phyloP scores from a whole-genome alignment of 805 yeast species.

The Candida coleopterorum region DNA sequence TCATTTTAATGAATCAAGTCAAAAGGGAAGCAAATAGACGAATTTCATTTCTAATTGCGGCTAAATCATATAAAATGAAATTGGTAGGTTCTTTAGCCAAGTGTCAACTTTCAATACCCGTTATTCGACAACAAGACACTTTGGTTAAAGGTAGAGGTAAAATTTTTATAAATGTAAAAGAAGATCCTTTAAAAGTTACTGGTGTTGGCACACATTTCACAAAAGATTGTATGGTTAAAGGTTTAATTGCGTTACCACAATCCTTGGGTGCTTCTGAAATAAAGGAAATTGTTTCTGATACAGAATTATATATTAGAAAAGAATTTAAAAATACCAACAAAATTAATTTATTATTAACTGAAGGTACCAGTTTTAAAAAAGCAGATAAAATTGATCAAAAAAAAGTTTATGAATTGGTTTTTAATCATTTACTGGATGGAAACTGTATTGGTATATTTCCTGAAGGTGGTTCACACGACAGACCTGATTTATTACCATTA shows the following conservation, averaged over 20 bases:
- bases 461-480: slow-evolving; percentile 97
- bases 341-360: slow-evolving; percentile 37
- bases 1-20: slow-evolving; percentile 79
- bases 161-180: slow-evolving; percentile 49
- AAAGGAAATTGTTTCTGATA: slow-evolving; percentile 62
- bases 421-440: slow-evolving; percentile 74
- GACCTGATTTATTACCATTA: slow-evolving; percentile 85
- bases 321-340: slow-evolving; percentile 57
- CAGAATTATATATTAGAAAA: slow-evolving; percentile 60
- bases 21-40: slow-evolving; percentile 61
- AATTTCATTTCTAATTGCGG: slow-evolving; percentile 82
- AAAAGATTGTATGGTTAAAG: slow-evolving; percentile 55
- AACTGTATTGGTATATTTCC: slow-evolving; percentile 92
- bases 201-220: slow-evolving; percentile 71
- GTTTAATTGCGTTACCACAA: slow-evolving; percentile 72
- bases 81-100: slow-evolving; percentile 76
- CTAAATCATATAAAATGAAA: slow-evolving; percentile 57
- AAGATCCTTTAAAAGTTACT: slow-evolving; percentile 48
- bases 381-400: slow-evolving; percentile 88
- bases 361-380: slow-evolving; percentile 57
- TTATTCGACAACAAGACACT: slow-evolving; percentile 87
- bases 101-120: slow-evolving; percentile 82
- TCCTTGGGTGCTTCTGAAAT: slow-evolving; percentile 75
- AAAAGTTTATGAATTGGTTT: slow-evolving; percentile 76
- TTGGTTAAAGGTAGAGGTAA: slow-evolving; percentile 63